Base-by-base conservation (phyloP, 2,329 filamentous ascomycete genomes). In the Bipolaris zeicola region DNA sequence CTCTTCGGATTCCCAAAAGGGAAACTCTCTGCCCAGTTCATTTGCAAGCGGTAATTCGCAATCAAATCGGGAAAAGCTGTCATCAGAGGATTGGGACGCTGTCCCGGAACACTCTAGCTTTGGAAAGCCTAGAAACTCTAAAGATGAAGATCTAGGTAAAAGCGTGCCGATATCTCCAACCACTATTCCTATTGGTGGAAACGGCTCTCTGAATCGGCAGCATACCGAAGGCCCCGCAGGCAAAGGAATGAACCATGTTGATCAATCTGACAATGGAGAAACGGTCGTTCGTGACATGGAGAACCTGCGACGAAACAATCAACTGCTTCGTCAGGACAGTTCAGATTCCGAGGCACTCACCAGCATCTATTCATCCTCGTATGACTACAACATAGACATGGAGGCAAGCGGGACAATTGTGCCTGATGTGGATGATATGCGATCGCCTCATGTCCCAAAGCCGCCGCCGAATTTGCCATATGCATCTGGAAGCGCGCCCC, bases 1-100 rank as follows among this genome's bases (percentile, higher is more conserved):
- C n/a, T 85, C 85, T 8, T 83, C 83, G 1, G 83, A 83, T 58
- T 87, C 85, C 5, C 79, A 83, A 50, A 78, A 75, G 50, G 79
- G 78, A 5, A 79, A 80, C 51, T 87, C 83, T 3, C 75, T 83
- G 33, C 81, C 80, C 18, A 80, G 78, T 26, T 85, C 84, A 0
- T 81, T 82, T 38, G 77, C 70, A 6, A 78, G 76, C 60, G 66
- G 62, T 44, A 67, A 67, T 28, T 75, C 71, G 28, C 63, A 62
- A 7, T 50, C 61, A 33, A 68, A 57, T 16, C 63, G 57, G 34
- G 66, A 68, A 57, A 67, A 70, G 34, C 68, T 66, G 14, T 60
- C 66, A 34, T 66, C 66, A 28, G 67, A 71, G 46, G 62, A 67
- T 46, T 76, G 69, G 71, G 65, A 69, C 33, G 48, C 59, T 46